Evolutionary conservation across 192 early-diverging fungal species (phyloP).

Genomic region (Podochytrium sp.): DNA sequence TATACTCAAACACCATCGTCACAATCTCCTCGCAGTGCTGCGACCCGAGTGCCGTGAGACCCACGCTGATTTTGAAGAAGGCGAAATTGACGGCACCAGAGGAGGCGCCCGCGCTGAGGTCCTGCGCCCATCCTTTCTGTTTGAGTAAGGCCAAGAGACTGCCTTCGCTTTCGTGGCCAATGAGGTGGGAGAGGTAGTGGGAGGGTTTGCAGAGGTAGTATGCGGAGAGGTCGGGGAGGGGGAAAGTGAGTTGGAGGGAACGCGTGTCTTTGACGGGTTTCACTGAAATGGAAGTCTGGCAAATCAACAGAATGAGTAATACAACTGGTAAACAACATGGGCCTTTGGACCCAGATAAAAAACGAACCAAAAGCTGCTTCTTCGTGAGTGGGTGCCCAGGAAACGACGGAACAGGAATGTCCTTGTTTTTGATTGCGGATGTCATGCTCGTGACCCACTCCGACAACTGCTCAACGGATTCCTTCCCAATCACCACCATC

Average conservation of each 20-base stretch:
- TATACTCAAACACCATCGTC: conserved; percentile 83
- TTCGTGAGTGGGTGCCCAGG: conserved; percentile 74
- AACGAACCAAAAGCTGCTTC: conserved; percentile 72
- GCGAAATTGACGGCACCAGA: conserved; percentile 73
- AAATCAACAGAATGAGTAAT: conserved; percentile 4
- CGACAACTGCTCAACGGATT: conserved; percentile 84
- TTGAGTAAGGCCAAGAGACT: conserved; percentile 86
- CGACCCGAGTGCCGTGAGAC: conserved; percentile 84
- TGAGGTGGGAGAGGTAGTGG: conserved; percentile 81
- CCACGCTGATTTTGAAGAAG: conserved; percentile 82
- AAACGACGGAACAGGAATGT: conserved; percentile 70
- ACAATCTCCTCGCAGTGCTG: conserved; percentile 80
- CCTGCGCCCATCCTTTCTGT: conserved; percentile 85
- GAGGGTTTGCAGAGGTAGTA: conserved; percentile 60
- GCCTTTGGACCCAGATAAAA: too few species aligned
- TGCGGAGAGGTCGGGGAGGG: conserved; percentile 79
- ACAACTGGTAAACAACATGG: conserved; percentile 5
- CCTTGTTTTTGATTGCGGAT: conserved; percentile 76
- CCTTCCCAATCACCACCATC: conserved; percentile 83
- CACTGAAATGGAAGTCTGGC: conserved; percentile 56
- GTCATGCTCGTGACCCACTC: conserved; percentile 84
- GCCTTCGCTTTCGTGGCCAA: conserved; percentile 91
- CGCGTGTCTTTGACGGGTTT: conserved; percentile 77
- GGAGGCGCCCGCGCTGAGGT: conserved; percentile 67
- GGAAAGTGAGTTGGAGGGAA: conserved; percentile 80